These are phyloP conservation scores for Przewalskia tangutica DNA, from an alignment of 257 asterid genomes.

Conservation along the genomic window DNA sequence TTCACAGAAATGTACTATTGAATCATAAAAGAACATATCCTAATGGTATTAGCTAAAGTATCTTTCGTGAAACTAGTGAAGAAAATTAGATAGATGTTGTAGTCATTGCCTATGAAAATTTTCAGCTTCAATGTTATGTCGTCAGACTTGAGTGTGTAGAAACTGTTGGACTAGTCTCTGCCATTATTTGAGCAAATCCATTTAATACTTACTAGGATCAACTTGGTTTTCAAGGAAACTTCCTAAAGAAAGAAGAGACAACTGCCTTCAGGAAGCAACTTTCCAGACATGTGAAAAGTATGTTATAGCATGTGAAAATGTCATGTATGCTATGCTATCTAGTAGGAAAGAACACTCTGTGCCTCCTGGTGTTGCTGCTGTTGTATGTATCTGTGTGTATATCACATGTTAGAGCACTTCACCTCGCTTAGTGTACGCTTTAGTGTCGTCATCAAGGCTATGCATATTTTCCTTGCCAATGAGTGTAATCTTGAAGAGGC, in stretches of 20 bases:
- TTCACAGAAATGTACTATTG: background rate
- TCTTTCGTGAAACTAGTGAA: background rate
- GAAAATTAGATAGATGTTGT: background rate
- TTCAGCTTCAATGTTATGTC: background rate
- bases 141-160: background rate
- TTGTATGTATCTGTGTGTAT: no score
- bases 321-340: background rate
- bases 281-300: background rate
- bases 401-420: no score
- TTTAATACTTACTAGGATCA: background rate
- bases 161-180: background rate
- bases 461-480: no score
- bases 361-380: background rate
- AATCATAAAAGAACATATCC: background rate
- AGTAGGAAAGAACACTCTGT: background rate
- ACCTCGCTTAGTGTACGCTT: no score
- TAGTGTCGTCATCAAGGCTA: no score
- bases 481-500: no score
- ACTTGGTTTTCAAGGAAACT: no score
- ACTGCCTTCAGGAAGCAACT: no score
- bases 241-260: no score
- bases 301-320: background rate
- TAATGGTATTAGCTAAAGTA: background rate
- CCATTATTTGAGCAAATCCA: background rate
- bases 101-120: background rate